phyloP scores from a whole-genome alignment of 306 rosid species.

The Quercus aquifolioides region DNA sequence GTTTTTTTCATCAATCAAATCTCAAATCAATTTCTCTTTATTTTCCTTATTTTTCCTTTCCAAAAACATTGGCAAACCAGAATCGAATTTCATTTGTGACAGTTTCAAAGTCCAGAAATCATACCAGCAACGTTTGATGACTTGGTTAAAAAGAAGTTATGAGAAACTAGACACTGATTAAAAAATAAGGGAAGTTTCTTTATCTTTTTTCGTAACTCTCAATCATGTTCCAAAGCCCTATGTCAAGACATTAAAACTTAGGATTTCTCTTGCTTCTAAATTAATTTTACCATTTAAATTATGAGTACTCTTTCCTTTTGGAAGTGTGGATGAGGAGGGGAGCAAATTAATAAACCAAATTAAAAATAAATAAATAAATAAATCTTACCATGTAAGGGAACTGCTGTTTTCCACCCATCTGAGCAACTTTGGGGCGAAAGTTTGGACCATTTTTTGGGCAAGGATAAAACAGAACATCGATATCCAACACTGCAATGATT shows the following conservation, averaged over 20 bases:
- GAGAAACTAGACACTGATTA: background rate
- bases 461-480: conserved; percentile 91
- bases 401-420: conserved; percentile 90
- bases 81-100: background rate
- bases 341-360: background rate
- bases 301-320: background rate
- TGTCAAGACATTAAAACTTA: background rate
- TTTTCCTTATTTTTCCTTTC: background rate
- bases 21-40: background rate
- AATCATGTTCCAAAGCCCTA: background rate
- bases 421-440: conserved; percentile 78
- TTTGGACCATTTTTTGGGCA: conserved; percentile 91
- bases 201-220: background rate
- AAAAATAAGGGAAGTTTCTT: background rate
- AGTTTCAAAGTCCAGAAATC: background rate
- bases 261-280: conserved; percentile 5
- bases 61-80: background rate
- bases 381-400: conserved; percentile 91
- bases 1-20: background rate
- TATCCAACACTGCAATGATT: conserved; percentile 84
- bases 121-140: background rate
- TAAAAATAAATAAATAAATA: conserved; percentile 1
- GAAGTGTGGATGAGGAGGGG: background rate
- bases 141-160: background rate
- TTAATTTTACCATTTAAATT: background rate